Conservation (phyloP, 805 yeast species). For the Clavispora vitiphila region DNA sequence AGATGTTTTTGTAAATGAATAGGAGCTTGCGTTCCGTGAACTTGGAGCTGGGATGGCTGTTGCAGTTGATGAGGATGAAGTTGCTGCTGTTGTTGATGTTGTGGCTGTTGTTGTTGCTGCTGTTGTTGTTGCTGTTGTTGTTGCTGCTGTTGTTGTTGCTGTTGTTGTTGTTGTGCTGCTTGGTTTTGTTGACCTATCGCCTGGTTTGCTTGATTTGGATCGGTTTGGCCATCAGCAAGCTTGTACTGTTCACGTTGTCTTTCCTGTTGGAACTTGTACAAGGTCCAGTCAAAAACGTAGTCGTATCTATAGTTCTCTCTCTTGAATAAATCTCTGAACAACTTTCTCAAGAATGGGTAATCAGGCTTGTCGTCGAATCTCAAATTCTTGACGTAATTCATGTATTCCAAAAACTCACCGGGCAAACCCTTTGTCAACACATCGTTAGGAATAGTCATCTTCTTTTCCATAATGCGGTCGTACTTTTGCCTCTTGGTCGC, state of each 20-base stretch:
- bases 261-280: slow-evolving; percentile 66
- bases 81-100: slow-evolving; percentile 8
- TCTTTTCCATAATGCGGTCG: slow-evolving; percentile 20
- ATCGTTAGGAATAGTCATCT: slow-evolving; percentile 19
- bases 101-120: slow-evolving; percentile 10
- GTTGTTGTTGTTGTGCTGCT: slow-evolving; percentile 4
- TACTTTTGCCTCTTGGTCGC: slow-evolving; percentile 20
- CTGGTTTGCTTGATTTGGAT: slow-evolving; percentile 1
- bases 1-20: slow-evolving; percentile 1
- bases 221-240: slow-evolving; percentile 21
- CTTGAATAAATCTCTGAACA: slow-evolving; percentile 83
- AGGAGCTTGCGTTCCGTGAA: not conserved
- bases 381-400: slow-evolving; percentile 83
- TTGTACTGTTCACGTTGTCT: slow-evolving; percentile 45
- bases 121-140: slow-evolving; percentile 7
- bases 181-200: not conserved
- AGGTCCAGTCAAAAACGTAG: slow-evolving; percentile 95
- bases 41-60: not conserved
- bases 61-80: slow-evolving; percentile 4
- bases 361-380: slow-evolving; percentile 97
- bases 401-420: slow-evolving; percentile 78
- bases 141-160: slow-evolving; percentile 6
- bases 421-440: slow-evolving; percentile 63
- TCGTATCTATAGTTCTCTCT: slow-evolving; percentile 89
- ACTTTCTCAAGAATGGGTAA: slow-evolving; percentile 78